Conservation (phyloP, 2,329 filamentous ascomycete genomes). For the Pseudogymnoascus sp. region DNA sequence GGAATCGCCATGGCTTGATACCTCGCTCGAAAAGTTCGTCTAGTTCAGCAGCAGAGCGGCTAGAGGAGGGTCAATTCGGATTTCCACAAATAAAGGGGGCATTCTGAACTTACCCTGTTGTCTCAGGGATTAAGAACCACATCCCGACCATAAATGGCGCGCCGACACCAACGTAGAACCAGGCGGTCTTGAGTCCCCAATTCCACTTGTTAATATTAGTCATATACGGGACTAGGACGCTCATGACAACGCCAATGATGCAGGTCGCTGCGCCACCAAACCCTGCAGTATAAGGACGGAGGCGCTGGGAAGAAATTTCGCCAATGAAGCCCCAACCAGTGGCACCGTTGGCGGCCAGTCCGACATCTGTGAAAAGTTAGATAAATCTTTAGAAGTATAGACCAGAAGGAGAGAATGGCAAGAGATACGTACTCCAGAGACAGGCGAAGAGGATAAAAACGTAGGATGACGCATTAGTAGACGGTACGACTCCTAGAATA, state of each 20-base stretch:
- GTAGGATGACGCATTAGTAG: conserved; percentile 13
- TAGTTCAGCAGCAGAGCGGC: conserved; percentile 22
- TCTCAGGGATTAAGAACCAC: conserved; percentile 21
- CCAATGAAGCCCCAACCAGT: conserved; percentile 23
- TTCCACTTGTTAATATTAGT: conserved; percentile 81
- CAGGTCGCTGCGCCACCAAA: conserved; percentile 19
- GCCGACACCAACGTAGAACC: conserved; percentile 19
- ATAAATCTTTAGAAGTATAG: neutral
- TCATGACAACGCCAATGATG: conserved; percentile 76
- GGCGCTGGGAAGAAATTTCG: conserved; percentile 21
- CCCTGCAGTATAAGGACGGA: conserved; percentile 21
- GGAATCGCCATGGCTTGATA: conserved; percentile 19
- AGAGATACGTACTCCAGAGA: conserved; percentile 12
- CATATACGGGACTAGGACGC: conserved; percentile 86
- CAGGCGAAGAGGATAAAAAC: conserved; percentile 14
- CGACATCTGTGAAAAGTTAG: neutral
- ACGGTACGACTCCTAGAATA: conserved; percentile 13
- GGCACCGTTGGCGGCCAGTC: conserved; percentile 7
- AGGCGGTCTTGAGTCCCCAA: conserved; percentile 50
- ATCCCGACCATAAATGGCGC: conserved; percentile 15
- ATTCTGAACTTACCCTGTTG: neutral
- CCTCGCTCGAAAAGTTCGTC: conserved; percentile 23
- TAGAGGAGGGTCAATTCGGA: conserved; percentile 13
- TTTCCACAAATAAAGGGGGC: neutral
- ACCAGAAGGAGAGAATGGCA: neutral